phyloP scores from a whole-genome alignment of 768 basidiomycete species.

The Tricholoma hemisulphureum region DNA sequence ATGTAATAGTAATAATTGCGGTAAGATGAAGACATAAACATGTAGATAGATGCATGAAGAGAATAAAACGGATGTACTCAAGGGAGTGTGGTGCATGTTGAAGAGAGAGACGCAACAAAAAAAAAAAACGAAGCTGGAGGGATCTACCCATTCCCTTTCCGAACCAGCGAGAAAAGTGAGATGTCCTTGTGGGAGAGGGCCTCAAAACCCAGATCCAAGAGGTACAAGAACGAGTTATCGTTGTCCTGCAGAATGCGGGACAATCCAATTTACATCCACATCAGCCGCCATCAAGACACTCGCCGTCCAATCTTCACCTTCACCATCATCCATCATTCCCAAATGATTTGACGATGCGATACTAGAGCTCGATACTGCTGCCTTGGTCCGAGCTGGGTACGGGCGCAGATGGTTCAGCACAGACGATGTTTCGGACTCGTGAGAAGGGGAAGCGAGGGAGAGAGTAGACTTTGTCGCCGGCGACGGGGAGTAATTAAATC shows the following conservation, averaged over 20 bases:
- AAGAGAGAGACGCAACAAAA: not conserved
- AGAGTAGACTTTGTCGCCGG: constrained; percentile 22
- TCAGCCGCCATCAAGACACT: constrained; percentile 75
- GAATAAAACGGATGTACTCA: constrained; percentile 3
- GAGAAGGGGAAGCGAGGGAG: constrained; percentile 12
- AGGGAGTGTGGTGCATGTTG: constrained; percentile 1
- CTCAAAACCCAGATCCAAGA: not conserved
- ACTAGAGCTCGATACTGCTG: constrained; percentile 28
- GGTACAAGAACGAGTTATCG: not conserved
- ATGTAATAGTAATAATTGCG: not conserved
- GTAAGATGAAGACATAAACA: not conserved
- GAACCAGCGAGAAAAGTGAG: not conserved
- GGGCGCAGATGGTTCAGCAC: constrained; percentile 23
- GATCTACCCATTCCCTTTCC: constrained; percentile 3
- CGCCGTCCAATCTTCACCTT: constrained; percentile 67
- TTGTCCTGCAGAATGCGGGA: not conserved
- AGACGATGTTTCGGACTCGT: constrained; percentile 8
- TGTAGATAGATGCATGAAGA: not conserved
- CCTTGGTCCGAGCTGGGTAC: constrained; percentile 18
- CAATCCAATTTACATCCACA: constrained; percentile 34
- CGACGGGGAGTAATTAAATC: constrained; percentile 23
- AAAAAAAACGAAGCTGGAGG: not conserved
- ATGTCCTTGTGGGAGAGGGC: not conserved
- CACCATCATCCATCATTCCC: constrained; percentile 46
- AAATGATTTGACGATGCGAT: constrained; percentile 46